Evolutionary conservation across 2,329 filamentous ascomycete genomes (phyloP).

Genomic region (Beauveria scarabaeidicola): DNA sequence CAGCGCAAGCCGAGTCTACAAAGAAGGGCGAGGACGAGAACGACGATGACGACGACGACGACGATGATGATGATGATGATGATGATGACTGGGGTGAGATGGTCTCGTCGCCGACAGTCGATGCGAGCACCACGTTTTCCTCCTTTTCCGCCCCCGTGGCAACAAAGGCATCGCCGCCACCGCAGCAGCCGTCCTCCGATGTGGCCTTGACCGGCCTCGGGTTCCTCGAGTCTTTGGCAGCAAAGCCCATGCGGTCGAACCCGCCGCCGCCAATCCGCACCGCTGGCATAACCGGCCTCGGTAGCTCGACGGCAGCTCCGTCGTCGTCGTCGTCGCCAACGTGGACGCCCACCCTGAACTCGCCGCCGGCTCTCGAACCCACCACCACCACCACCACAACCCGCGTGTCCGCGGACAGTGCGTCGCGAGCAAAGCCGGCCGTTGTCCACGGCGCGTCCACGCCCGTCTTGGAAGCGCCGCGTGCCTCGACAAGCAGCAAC

Average conservation of each 20-base stretch:
- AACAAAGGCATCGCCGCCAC: background rate
- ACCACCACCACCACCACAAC: background rate
- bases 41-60: background rate
- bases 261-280: background rate
- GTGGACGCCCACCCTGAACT: conserved; percentile 1
- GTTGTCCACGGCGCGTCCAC: background rate
- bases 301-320: background rate
- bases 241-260: background rate
- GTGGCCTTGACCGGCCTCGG: background rate
- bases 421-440: too few species aligned
- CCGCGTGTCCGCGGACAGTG: background rate
- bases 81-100: conserved; percentile 56
- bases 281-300: background rate
- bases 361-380: background rate
- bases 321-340: background rate
- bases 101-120: conserved; percentile 30
- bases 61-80: conserved; percentile 28
- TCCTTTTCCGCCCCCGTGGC: background rate
- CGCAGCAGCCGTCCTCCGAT: background rate
- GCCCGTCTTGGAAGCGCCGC: background rate
- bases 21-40: background rate
- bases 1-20: background rate
- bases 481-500: background rate
- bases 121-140: background rate
- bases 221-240: background rate